Conservation (phyloP, 1,284 basidiomycete genomes). For the Rhodotorula sp. region DNA sequence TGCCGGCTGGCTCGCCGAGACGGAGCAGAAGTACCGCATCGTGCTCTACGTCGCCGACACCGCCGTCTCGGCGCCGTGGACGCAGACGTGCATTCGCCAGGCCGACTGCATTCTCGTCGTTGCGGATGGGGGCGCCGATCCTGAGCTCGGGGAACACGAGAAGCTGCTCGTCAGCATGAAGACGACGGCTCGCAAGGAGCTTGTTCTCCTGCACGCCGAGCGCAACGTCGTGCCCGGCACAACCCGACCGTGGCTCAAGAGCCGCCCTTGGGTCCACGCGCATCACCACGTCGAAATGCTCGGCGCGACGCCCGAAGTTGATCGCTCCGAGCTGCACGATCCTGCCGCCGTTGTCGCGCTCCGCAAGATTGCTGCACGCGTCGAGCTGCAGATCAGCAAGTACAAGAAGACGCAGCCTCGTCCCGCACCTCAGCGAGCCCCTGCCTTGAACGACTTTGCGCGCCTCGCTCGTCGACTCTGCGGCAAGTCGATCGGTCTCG, state of each 20-base stretch:
- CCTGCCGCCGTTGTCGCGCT: conserved; percentile 82
- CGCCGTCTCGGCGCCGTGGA: conserved; percentile 88
- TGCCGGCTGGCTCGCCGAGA: conserved; percentile 88
- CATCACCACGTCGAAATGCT: conserved; percentile 87
- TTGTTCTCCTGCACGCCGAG: conserved; percentile 90
- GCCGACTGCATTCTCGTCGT: conserved; percentile 96
- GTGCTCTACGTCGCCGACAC: conserved; percentile 94
- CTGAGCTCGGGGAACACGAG: conserved; percentile 58
- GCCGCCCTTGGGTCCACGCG: conserved; percentile 89
- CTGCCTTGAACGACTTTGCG: conserved; percentile 88
- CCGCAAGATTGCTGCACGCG: conserved; percentile 74
- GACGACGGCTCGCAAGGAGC: conserved; percentile 94
- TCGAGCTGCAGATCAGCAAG: conserved; percentile 83
- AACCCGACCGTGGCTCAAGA: conserved; percentile 95
- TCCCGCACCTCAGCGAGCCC: conserved; percentile 64
- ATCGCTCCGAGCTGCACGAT: conserved; percentile 61
- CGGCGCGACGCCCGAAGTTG: conserved; percentile 49
- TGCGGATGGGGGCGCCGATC: conserved; percentile 76
- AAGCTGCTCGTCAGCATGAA: conserved; percentile 88
- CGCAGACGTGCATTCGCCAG: conserved; percentile 93
- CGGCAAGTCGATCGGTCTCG: conserved; percentile 88
- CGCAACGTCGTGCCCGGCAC: conserved; percentile 85
- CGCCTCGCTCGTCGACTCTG: conserved; percentile 86
- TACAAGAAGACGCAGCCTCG: conserved; percentile 53
- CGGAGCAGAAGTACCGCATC: conserved; percentile 84